Base-by-base conservation (phyloP, 208 protist genomes). In the Leishmania tarentolae region DNA sequence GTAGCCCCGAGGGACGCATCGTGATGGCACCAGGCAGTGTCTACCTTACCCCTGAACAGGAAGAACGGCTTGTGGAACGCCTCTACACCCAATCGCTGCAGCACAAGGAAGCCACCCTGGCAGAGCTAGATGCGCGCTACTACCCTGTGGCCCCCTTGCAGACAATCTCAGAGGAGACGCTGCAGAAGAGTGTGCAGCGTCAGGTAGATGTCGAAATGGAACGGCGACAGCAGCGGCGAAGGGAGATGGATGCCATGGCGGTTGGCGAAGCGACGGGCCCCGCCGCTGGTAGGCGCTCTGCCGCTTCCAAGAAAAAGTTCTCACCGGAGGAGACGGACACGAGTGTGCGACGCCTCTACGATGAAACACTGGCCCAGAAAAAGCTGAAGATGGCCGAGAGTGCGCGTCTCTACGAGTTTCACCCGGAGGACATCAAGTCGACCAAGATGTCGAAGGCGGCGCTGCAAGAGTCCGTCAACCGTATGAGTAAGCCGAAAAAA, bases 191-290 rank as follows among this genome's bases (percentile, higher is more conserved):
- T 73, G 90, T 96, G 31, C 80, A 83, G 57, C 89, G 94, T 46
- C 93, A 96, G 80, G 92, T 96, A 1, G 92, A 98, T 71, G 78
- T 86, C 19, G 93, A 96, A 83, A 93, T 98, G 89, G 76, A 89
- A 79, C 86, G 76, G 35, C 86, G 92, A 7, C 78, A 69, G 68
- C 77, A 87, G 78, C 86, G 89, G 0, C 83, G 79, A 57, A 79
- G 86, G 74, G 87, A 93, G 73, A 78, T 81, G 40, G 86, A 95
- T 53, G 78, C 76, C 28, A 77, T 68, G 46, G 79, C 70, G 0
- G 65, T 83, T 46, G 74, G 66, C 7, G 37, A 81, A 50, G 76
- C 79, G 7, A 75, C 73, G 15, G 66, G 75, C 9, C 56, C 61
- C 42, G 21, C 68, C 1, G 80, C 11, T 31, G 81, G 70, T 35